Percentiles rank a stretch among this genome's conserved stretches.
phyloP scores from a whole-genome alignment of 2,329 filamentous ascomycete species.

The Aspergillus neotritici region DNA sequence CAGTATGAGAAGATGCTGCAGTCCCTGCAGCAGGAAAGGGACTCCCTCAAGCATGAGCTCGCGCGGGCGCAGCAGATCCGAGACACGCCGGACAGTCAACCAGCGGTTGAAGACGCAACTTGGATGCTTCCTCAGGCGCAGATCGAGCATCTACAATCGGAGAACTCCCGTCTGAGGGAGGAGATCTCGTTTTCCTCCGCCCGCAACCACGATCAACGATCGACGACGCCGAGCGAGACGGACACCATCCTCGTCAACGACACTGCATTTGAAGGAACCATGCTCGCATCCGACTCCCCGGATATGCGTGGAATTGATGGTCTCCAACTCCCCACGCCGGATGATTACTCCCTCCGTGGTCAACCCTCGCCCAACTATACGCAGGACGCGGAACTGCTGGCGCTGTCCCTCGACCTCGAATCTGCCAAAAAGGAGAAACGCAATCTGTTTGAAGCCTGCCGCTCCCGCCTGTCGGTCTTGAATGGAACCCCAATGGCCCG shows the following conservation, averaged over 20 bases:
- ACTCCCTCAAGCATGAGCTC: conserved; percentile 25
- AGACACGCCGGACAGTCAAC: conserved; percentile 3
- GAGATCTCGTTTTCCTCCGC: conserved; percentile 14
- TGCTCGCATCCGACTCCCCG: conserved; percentile 30
- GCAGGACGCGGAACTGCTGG: conserved; percentile 22
- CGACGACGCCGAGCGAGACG: conserved; percentile 10
- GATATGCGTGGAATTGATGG: conserved; percentile 19
- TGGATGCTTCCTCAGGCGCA: conserved; percentile 15
- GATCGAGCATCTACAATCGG: conserved; percentile 16
- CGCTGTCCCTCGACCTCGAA: conserved; percentile 35
- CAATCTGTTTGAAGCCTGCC: conserved; percentile 37
- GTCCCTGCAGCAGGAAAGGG: conserved; percentile 22
- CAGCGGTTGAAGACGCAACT: conserved; percentile 11
- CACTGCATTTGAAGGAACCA: conserved; percentile 20
- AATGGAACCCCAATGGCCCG: conserved; percentile 17
- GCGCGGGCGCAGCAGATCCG: conserved; percentile 12
- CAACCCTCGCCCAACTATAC: conserved; percentile 10
- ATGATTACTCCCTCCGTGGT: conserved; percentile 15
- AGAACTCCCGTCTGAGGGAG: conserved; percentile 16
- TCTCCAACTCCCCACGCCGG: conserved; percentile 8
- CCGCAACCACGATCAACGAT: neutral
- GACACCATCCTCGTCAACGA: conserved; percentile 29
- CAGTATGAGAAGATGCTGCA: conserved; percentile 23
- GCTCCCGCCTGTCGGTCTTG: conserved; percentile 22
- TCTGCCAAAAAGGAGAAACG: conserved; percentile 36